Evolutionary conservation across 768 basidiomycete species (phyloP).

Genomic region (Suillus cothurnatus): DNA sequence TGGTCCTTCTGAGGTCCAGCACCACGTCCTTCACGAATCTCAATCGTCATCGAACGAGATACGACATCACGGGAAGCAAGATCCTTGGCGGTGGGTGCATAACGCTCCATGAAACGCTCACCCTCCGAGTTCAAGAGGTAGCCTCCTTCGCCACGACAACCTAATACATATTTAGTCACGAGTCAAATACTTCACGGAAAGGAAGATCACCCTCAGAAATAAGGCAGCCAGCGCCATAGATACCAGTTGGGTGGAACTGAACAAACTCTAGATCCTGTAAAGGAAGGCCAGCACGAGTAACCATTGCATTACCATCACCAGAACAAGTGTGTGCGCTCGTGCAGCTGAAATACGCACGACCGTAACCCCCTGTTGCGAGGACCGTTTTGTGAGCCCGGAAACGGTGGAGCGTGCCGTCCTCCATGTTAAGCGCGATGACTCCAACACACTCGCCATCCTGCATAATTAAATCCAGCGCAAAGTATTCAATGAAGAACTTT

Average conservation of each 20-base stretch:
- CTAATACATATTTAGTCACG: conserved; percentile 39
- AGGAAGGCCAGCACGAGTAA: conserved; percentile 92
- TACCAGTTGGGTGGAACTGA: conserved; percentile 99
- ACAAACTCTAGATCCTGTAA: conserved; percentile 98
- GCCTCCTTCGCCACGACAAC: conserved; percentile 98
- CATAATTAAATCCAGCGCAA: conserved; percentile 98
- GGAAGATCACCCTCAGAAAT: conserved; percentile 85
- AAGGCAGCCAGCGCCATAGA: conserved; percentile 98
- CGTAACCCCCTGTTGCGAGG: conserved; percentile 97
- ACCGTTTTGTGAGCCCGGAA: conserved; percentile 99
- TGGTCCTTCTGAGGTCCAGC: conserved; percentile 99
- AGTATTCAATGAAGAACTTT: conserved; percentile 99
- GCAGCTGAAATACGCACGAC: conserved; percentile 97
- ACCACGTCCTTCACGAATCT: conserved; percentile 98
- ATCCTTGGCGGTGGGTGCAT: conserved; percentile 99
- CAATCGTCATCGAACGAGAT: conserved; percentile 98
- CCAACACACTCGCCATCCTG: conserved; percentile 98
- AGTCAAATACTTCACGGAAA: conserved; percentile 4
- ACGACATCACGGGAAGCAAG: conserved; percentile 99
- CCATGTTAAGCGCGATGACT: conserved; percentile 99
- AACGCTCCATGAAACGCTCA: conserved; percentile 99
- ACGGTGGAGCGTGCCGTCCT: conserved; percentile 97
- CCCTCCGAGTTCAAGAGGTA: conserved; percentile 98
- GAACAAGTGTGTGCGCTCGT: conserved; percentile 99
- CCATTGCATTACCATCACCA: conserved; percentile 99